Evolutionary conservation across 2,329 filamentous ascomycete species (phyloP), one percentile per base, ranked within the genome.

Genomic region (Triangularia setosa): DNA sequence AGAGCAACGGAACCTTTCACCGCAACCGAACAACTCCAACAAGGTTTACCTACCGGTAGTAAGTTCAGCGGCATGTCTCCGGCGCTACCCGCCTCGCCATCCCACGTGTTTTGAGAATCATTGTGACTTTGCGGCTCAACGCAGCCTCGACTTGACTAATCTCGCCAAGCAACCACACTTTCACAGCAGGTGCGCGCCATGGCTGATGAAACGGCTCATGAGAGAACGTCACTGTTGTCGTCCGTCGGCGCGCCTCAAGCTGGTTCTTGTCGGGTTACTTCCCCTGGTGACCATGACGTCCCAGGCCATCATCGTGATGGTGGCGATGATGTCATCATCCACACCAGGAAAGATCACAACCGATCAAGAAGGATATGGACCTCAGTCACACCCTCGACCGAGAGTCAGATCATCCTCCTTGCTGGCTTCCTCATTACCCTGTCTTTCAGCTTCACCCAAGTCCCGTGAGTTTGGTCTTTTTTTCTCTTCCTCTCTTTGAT

Each of bases 361-460:
- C 14, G 52, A 16, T 59, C 12, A 7, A 56, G 8, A 9, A 33
- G 14, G 24, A 21, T 30, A 24, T 44, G 35, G n/a, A 12, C 24
- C 18, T n/a, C 44, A 3, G n/a, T 55, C 28, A 48, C 7, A 25
- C 30, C 67, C 1, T 33, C 63, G 52, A 63, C 69, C 18, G 70
- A 72, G 58, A 68, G 66, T 12, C 65, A 68, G 9, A 69, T 71
- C 55, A 69, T 71, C 55, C 74, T 89, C 35, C 71, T 89, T 53
- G 83, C 84, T 63, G 84, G 83, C 6, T 88, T 88, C 70, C 75
- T 89, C 16, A 83, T 88, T 61, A 87, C 81, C 3, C 68, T 82
- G 27, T 78, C 79, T 1, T 81, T 83, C 62, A 80, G 78, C 69
- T 80, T 79, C 68, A 83, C 81, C 0, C 81, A 83, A 60, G 80